phyloP scores from a whole-genome alignment of 1,139 yeast species.

The Blastobotrys raffinosifermentans region DNA sequence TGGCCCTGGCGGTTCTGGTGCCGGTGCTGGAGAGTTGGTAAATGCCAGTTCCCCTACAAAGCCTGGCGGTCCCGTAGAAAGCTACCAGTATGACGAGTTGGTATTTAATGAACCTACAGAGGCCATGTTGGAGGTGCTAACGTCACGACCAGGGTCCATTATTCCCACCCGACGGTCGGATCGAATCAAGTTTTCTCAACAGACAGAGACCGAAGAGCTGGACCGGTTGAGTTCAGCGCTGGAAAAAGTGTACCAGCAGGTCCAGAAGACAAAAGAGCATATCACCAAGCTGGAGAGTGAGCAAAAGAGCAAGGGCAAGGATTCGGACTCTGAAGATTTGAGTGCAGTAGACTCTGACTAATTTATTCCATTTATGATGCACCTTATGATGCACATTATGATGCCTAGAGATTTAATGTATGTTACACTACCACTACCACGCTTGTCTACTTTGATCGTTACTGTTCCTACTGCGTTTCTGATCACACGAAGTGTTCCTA shows the following conservation, averaged over 20 bases:
- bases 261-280: constrained; percentile 25
- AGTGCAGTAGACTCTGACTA: constrained; percentile 1
- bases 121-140: constrained; percentile 68
- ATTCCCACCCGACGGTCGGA: constrained; percentile 55
- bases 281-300: constrained; percentile 11
- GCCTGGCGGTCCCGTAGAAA: constrained; percentile 42
- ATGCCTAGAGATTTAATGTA: too few relatives aligned
- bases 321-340: not conserved
- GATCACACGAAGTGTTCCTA: too few relatives aligned
- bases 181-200: constrained; percentile 43
- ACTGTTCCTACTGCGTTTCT: too few relatives aligned
- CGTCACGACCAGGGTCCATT: constrained; percentile 67
- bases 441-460: too few relatives aligned
- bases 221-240: constrained; percentile 66
- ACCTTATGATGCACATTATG: too few relatives aligned
- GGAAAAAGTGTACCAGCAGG: constrained; percentile 45
- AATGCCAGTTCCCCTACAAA: constrained; percentile 3
- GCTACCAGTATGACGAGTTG: constrained; percentile 79
- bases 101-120: constrained; percentile 97
- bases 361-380: too few relatives aligned
- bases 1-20: constrained; percentile 8
- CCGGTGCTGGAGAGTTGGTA: constrained; percentile 1
- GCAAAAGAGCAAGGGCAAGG: constrained; percentile 1
- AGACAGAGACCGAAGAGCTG: constrained; percentile 70
- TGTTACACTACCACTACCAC: too few relatives aligned